Base-by-base conservation (phyloP, 345 rosid genomes). In the Eucalyptus grandis region DNA sequence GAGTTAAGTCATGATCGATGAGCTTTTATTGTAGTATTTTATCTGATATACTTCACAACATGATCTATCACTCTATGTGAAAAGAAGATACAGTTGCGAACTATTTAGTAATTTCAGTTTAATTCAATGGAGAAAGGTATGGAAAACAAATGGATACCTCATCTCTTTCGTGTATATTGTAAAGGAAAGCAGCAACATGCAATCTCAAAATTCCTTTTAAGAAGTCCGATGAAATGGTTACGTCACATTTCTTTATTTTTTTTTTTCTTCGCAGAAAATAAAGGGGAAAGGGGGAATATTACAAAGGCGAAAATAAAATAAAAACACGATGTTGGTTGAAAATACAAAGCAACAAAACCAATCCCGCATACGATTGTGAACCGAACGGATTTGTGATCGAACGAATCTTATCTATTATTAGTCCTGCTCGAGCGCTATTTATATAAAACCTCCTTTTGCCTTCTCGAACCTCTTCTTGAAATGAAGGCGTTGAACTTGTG, bases 61-160 rank as follows among this genome's bases (percentile, higher is more conserved):
- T 60, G 15, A 65, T n/a, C 1, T 13, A 16, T n/a, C 3, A 4
- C 1, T 8, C 6, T 30, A 14, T 14, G 10, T 4, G 5, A n/a
- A 65, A 65, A n/a, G 19, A 65, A 65, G 19, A 14, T 13, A n/a
- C 8, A n/a, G 14, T 65, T 30, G 7, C 2, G 10, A 65, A 65
- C 4, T 27, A 1, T 27, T 60, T 31, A 12, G 31, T 65, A n/a
- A 7, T 65, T 14, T 65, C 10, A n/a, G 5, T 65, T 30, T 65
- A 12, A 60, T 27, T 26, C 7, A 27, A 60, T 1, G 2, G 15
- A 60, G 31, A 27, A 60, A 60, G 67, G 31, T 60, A 27, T 7
- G 1, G 15, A 6, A 60, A 60, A 30, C n/a, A 60, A 6, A 60
- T 1, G 1, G 16, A 60, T 13, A 12, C 15, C 31, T 60, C 69